Percentiles rank a stretch among this genome's conserved stretches.
phyloP scores from a whole-genome alignment of 2,329 filamentous ascomycete species.

The Aspergillus calidoustus region DNA sequence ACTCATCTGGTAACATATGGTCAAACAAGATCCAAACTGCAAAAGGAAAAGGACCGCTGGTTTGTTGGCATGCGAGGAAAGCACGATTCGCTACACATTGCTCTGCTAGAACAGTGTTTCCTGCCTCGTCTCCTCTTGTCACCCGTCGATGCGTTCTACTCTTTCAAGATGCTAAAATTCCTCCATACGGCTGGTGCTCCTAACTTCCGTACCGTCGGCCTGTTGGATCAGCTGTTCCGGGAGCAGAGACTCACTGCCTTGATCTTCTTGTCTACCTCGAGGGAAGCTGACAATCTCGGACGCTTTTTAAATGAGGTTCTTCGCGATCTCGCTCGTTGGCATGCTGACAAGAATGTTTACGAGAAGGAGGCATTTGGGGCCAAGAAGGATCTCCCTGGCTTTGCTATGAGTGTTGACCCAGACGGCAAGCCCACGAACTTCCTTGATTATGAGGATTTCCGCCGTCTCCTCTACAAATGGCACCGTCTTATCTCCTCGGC shows the following conservation, averaged over 20 bases:
- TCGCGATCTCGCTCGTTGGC: slow-evolving; percentile 81
- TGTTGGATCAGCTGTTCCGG: slow-evolving; percentile 84
- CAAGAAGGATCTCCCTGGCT: slow-evolving; percentile 72
- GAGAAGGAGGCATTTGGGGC: slow-evolving; percentile 79
- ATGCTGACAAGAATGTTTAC: slow-evolving; percentile 74
- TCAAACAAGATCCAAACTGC: slow-evolving; percentile 70
- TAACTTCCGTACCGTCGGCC: slow-evolving; percentile 81
- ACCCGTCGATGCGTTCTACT: slow-evolving; percentile 84
- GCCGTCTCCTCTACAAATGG: slow-evolving; percentile 85
- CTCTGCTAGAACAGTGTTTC: slow-evolving; percentile 86
- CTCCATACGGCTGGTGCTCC: slow-evolving; percentile 83
- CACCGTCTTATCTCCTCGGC: slow-evolving; percentile 81
- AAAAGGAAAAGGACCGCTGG: slow-evolving; percentile 77
- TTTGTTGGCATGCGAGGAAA: slow-evolving; percentile 71
- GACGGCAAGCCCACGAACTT: slow-evolving; percentile 73
- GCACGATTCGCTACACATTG: slow-evolving; percentile 70
- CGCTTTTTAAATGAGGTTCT: slow-evolving; percentile 85
- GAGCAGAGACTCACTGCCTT: slow-evolving; percentile 79
- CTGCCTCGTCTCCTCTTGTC: slow-evolving; percentile 86
- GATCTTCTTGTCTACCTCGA: slow-evolving; percentile 86
- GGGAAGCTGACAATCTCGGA: slow-evolving; percentile 91
- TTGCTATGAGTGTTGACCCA: slow-evolving; percentile 72
- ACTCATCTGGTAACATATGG: slow-evolving; percentile 69
- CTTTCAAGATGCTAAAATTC: slow-evolving; percentile 82
- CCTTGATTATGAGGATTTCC: slow-evolving; percentile 84